Conservation (phyloP, 805 yeast genomes). For the Lachancea meyersii region DNA sequence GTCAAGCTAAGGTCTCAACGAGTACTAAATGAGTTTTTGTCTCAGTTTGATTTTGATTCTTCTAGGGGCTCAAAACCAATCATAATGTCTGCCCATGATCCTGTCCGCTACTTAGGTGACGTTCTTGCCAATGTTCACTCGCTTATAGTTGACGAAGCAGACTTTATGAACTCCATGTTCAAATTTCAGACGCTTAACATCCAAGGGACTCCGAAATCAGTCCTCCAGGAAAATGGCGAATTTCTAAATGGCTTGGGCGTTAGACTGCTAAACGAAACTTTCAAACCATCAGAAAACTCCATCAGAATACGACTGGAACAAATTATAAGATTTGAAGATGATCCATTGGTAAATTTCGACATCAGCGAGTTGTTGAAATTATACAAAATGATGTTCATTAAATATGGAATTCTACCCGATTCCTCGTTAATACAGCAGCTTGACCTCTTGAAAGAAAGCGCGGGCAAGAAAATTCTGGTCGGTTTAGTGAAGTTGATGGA, state of each 20-base stretch:
- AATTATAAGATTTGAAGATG: constrained; percentile 57
- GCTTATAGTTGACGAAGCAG: constrained; percentile 80
- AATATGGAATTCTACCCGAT: constrained; percentile 33
- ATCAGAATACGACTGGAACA: constrained; percentile 61
- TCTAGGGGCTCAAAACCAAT: constrained; percentile 41
- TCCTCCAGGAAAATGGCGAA: constrained; percentile 22
- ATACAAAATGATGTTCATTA: constrained; percentile 59
- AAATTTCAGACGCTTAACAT: constrained; percentile 32
- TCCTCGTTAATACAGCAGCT: constrained; percentile 21
- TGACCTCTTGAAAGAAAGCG: constrained; percentile 12
- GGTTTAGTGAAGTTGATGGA: constrained; percentile 20
- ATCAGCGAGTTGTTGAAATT: constrained; percentile 59
- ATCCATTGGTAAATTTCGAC: constrained; percentile 48
- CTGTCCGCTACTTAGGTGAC: constrained; percentile 78
- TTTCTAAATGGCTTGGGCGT: constrained; percentile 25
- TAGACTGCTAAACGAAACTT: constrained; percentile 28
- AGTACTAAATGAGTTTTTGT: constrained; percentile 60
- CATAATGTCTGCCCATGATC: constrained; percentile 66
- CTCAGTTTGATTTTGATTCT: constrained; percentile 40
- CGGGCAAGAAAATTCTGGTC: constrained; percentile 21
- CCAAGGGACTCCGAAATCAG: constrained; percentile 14
- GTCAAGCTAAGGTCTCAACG: constrained; percentile 60
- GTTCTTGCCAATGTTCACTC: constrained; percentile 83
- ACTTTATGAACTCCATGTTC: constrained; percentile 60
- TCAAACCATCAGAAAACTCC: constrained; percentile 40